These are phyloP conservation scores for Fusarium scirpi DNA, from an alignment of 2,329 filamentous ascomycete genomes.

Conservation along the genomic window DNA sequence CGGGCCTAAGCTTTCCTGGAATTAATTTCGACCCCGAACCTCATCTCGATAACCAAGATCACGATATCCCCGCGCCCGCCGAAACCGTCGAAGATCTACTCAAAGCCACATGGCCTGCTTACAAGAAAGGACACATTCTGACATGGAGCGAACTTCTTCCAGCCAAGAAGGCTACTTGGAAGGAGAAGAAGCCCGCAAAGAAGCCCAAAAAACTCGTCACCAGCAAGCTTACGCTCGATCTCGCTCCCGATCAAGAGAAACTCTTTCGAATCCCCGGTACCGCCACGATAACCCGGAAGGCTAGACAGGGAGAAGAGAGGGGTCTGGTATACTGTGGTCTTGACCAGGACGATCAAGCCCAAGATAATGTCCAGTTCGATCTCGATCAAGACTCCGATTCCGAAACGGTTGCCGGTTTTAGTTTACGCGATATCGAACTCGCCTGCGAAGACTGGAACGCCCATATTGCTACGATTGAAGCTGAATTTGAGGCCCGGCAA, in stretches of 20 bases:
- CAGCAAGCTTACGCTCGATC: slow-evolving; percentile 88
- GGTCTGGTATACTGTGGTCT: slow-evolving; percentile 61
- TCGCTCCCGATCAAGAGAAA: slow-evolving; percentile 88
- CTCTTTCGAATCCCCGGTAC: slow-evolving; percentile 81
- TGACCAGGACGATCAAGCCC: slow-evolving; percentile 53
- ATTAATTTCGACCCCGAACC: slow-evolving; percentile 64
- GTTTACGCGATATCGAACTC: slow-evolving; percentile 83
- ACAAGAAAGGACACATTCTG: slow-evolving; percentile 79
- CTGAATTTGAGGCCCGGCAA: slow-evolving; percentile 51
- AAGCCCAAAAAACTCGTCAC: slow-evolving; percentile 85
- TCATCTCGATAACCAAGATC: slow-evolving; percentile 67
- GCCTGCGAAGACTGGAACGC: slow-evolving; percentile 89
- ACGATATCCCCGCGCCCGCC: slow-evolving; percentile 74
- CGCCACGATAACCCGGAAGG: slow-evolving; percentile 64
- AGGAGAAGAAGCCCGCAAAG: slow-evolving; percentile 82
- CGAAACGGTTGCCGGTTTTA: slow-evolving; percentile 79
- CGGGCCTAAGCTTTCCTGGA: slow-evolving; percentile 53
- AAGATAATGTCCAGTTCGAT: slow-evolving; percentile 57
- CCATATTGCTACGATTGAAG: slow-evolving; percentile 64
- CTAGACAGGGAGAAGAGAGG: slow-evolving; percentile 67
- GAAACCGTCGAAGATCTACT: slow-evolving; percentile 81
- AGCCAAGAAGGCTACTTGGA: slow-evolving; percentile 80
- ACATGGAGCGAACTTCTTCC: slow-evolving; percentile 87
- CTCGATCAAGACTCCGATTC: slow-evolving; percentile 65
- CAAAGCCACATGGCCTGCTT: slow-evolving; percentile 83